A percentile compares a stretch with the other conserved stretches of the same genome.
Conservation (phyloP, 2,329 filamentous ascomycete genomes). For the Seiridium unicorne region DNA sequence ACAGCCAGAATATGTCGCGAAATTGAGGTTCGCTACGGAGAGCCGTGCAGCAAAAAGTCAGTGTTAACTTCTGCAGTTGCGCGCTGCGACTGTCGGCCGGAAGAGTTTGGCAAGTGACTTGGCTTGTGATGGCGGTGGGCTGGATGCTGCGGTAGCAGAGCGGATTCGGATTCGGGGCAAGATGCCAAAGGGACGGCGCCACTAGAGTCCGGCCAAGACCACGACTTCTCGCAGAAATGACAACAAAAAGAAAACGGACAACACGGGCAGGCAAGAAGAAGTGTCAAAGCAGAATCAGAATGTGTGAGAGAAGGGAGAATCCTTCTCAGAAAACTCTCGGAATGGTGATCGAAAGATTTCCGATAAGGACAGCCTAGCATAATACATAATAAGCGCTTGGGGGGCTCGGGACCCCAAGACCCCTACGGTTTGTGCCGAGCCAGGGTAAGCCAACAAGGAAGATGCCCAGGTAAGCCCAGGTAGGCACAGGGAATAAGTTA, state of each 20-base stretch:
- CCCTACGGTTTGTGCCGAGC: neutral
- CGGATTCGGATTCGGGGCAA: constrained; percentile 1
- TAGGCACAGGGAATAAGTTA: too few species aligned
- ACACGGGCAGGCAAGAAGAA: neutral
- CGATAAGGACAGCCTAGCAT: constrained; percentile 8
- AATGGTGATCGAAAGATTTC: constrained; percentile 1
- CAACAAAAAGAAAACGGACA: constrained; percentile 3
- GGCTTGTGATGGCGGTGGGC: constrained; percentile 1
- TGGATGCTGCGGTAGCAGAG: neutral
- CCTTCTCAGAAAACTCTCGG: neutral
- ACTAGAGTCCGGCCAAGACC: neutral
- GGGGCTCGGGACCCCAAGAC: neutral
- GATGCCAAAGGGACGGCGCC: neutral
- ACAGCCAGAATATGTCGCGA: too few species aligned
- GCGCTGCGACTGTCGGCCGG: neutral
- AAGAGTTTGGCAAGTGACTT: neutral
- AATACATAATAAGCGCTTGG: constrained; percentile 2
- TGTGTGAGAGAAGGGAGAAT: neutral
- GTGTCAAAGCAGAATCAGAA: neutral
- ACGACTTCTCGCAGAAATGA: neutral
- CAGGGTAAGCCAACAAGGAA: too few species aligned
- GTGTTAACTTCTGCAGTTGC: too few species aligned
- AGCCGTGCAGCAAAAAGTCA: too few species aligned
- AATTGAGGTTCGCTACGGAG: too few species aligned
- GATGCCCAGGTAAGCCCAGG: too few species aligned